Evolutionary conservation across 1,139 yeast genomes (phyloP).

Genomic region (Yamadazyma taylorii): DNA sequence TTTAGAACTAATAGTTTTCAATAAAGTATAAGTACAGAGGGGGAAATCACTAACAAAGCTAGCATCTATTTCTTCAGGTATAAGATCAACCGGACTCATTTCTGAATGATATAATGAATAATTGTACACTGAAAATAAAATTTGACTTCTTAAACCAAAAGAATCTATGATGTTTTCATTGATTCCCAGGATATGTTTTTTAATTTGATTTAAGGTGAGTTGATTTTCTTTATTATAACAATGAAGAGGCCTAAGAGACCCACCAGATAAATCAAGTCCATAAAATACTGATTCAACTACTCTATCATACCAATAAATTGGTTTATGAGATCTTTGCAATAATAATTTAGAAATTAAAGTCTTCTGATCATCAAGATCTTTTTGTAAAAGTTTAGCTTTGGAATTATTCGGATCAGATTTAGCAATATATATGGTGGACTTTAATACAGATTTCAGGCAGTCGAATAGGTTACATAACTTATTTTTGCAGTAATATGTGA

Average conservation of each 20-base stretch:
- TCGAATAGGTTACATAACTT: slow-evolving; percentile 3
- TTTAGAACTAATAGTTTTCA: slow-evolving; percentile 2
- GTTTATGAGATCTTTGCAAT: slow-evolving; percentile 7
- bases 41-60: background rate
- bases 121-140: slow-evolving; percentile 22
- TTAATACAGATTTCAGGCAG: background rate
- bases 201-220: slow-evolving; percentile 21
- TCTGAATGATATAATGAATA: slow-evolving; percentile 18
- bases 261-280: slow-evolving; percentile 23
- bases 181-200: slow-evolving; percentile 9
- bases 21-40: slow-evolving; percentile 3
- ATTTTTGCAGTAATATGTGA: slow-evolving; percentile 13
- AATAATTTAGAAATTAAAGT: slow-evolving; percentile 5
- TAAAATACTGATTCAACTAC: slow-evolving; percentile 29
- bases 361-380: slow-evolving; percentile 1
- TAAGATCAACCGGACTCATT: slow-evolving; percentile 1
- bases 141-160: slow-evolving; percentile 22
- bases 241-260: slow-evolving; percentile 21
- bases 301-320: slow-evolving; percentile 33
- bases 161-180: slow-evolving; percentile 5
- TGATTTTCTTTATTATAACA: slow-evolving; percentile 30
- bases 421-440: background rate
- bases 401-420: background rate
- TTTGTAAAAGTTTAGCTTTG: background rate
- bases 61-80: slow-evolving; percentile 2